Evolutionary conservation across 176 grass and related monocot genomes (phyloP), one percentile per base, ranked within the genome.

Genomic region (Aegilops bicornis): DNA sequence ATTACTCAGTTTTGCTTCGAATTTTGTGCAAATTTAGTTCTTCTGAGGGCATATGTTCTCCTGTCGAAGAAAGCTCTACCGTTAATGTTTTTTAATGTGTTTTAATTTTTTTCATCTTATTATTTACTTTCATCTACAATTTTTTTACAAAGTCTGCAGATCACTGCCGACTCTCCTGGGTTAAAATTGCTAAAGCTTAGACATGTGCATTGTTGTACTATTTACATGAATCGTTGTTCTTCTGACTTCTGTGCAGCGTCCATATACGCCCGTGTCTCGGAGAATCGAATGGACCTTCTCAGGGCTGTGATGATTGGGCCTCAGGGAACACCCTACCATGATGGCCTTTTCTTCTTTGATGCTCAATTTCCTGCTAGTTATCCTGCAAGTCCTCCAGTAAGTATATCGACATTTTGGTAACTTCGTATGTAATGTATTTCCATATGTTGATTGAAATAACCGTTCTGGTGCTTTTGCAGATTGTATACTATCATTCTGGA

Each of bases 291-390:
- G 77, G 95, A 98, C 82, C 93, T 98, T 84, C 92, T 98, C 48
- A 95, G 95, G 67, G 95, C 95, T 74, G 95, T 89, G 68, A 90
- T 98, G 32, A 71, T 95, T 76, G 95, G 95, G 40, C 89, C 95
- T 65, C 76, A 88, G 71, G 95, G 93, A 85, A 98, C 95, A 83
- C 95, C 95, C 11, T 98, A 98, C 62, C 95, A 98, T 88, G 88
- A 98, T 86, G 95, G 95, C 50, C 95, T 98, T 60, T 98, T 98
- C 81, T 98, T 98, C 89, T 98, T 98, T 84, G 95, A 98, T 85
- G 86, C 87, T 79, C 91, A 91, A 8, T 98, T 98, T 73, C 67
- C 93, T 69, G 11, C 85, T 22, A 81, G 77, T 79, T 98, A 95
- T 79, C 95, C 95, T 65, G 37, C 92, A 65, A 64, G 8, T 80